Base-by-base conservation (phyloP, 345 rosid genomes). In the Conringia planisiliqua region DNA sequence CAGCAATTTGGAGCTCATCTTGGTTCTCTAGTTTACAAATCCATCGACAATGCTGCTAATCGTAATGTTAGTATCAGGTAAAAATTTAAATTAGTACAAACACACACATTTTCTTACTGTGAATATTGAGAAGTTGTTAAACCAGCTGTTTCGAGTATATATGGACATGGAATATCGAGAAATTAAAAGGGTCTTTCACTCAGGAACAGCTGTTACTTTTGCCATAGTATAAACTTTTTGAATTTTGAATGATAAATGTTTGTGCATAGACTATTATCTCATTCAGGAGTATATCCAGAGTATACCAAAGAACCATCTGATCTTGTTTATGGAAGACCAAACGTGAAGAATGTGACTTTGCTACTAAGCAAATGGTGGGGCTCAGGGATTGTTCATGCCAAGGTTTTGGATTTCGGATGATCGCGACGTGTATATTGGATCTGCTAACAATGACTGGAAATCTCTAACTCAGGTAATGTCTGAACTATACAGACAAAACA, bases 361-460 rank as follows among this genome's bases (percentile, higher is more conserved):
- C 70, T 89, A 69, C 82, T 93, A 43, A 77, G 80, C 24, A 70
- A 89, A 66, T 89, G 93, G 93, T 93, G 91, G 89, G 93, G 98
- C 0, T 90, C 96, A 9, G 98, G 97, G 20, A 77, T 93, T 10
- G 88, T 90, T 66, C 98, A 93, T 82, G 85, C 96, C 5, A 93
- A 93, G 80, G 93, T 90, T 90, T 74, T 93, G 97, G 98, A 89
- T 90, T 65, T 87, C 93, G 0, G 91, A 93, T 84, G 44, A 38
- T 33, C 80, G 81, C 8, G 87, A 93, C 66, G 88, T 87, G 7
- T 93, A 93, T 70, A 93, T 93, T 59, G 93, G 97, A 36, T 90
- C 97, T 62, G 98, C 98, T 1, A 90, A 93, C 78, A 90, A 89
- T 81, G 98, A 90, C 61, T 90, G 97, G 98, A 93, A 93, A 76